Base-by-base conservation (phyloP, 345 rosid species). In the Draba incana region DNA sequence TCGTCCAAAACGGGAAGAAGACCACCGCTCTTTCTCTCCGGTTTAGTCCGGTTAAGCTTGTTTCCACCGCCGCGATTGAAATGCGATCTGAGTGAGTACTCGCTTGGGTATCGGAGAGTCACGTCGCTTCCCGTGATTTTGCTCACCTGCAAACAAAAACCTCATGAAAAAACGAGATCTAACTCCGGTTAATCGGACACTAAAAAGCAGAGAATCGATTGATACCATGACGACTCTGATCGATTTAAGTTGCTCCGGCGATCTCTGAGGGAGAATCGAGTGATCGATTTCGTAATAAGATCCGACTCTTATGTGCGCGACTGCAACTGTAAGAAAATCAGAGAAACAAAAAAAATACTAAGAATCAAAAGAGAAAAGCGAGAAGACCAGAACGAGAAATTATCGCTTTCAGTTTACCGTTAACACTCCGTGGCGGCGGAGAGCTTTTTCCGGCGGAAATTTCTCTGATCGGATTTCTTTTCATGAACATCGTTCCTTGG, bases 271-370 rank as follows among this genome's bases (percentile, higher is more conserved):
- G 48, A 94, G 84, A 83, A 78, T 76, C 20, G 90, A 63, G 68
- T 60, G 82, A 74, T 92, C 91, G 62, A 92, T 77, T 73, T 86
- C 89, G 74, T 92, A 94, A 67, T 85, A 88, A 39, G 86, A 85
- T 5, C 91, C 84, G 23, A 80, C 81, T 68, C 56, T 72, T 3
- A 94, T 74, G 47, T 84, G 95, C n/a, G 84, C 84, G 3, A 81
- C 72, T n/a, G 81, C 81, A 57, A 78, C 86, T 74, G 44, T 25
- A 42, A 41, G 2, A 35, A 9, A 38, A 47, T 5, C 13, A 16
- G 49, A 51, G 9, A 31, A 5, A 33, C 1, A 6, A 20, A 47
- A 37, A 55, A 20, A 33, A 7, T 2, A 1, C 35, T 9, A 0
- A 2, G 2, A 52, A 8, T 39, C 7, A 52, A 53, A 59, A 39